Conservation (phyloP, 2,329 filamentous ascomycete genomes). For the Penicillium palitans region DNA sequence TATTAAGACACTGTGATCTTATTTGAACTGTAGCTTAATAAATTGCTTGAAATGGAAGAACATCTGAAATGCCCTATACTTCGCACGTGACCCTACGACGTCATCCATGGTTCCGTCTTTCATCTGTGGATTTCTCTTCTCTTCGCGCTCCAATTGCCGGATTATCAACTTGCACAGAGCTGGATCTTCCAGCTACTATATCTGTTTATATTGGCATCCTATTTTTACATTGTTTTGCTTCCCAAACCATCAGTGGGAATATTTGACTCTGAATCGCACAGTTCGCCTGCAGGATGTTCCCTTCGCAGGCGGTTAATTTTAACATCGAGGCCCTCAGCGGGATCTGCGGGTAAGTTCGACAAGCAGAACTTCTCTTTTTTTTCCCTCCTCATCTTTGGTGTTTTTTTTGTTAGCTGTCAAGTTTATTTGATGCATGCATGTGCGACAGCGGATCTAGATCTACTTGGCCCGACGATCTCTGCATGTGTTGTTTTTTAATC, state of each 20-base stretch:
- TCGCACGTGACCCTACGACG: constrained; percentile 26
- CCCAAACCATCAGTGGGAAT: background rate
- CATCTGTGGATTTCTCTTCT: constrained; percentile 19
- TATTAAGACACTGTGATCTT: background rate
- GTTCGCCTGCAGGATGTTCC: constrained; percentile 34
- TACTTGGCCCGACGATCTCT: constrained; percentile 2
- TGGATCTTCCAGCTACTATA: background rate
- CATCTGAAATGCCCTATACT: background rate
- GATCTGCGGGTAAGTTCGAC: constrained; percentile 71
- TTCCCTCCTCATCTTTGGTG: background rate
- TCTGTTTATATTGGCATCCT: background rate
- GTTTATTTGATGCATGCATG: background rate
- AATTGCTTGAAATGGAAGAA: background rate
- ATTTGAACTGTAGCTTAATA: background rate
- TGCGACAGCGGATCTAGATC: background rate
- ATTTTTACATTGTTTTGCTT: background rate
- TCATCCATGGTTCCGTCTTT: constrained; percentile 18
- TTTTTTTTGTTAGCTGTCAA: background rate
- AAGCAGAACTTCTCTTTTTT: background rate
- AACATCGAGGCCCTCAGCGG: constrained; percentile 90
- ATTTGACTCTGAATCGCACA: constrained; percentile 11
- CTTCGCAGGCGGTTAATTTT: constrained; percentile 56
- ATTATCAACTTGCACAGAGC: constrained; percentile 8
- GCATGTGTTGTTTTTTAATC: constrained; percentile 1
- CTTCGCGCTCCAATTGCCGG: constrained; percentile 14